Evolutionary conservation across 1,139 yeast species (phyloP).

Genomic region (Magnusiomyces fungicola): DNA sequence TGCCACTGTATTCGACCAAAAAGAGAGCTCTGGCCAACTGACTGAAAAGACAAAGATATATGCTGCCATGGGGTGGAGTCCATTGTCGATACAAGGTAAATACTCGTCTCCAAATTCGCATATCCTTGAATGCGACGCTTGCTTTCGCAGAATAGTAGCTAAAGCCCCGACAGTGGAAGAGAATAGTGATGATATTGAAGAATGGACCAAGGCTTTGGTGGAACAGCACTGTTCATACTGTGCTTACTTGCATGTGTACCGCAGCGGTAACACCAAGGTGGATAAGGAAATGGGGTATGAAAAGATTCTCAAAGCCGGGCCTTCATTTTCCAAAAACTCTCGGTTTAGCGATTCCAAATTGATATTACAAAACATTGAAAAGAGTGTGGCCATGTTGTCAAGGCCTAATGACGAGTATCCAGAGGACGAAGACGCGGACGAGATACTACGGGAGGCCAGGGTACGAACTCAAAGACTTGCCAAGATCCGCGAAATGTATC

Average conservation of each 20-base stretch:
- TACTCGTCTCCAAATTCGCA: not conserved
- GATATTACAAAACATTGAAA: not conserved
- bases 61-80: slow-evolving; percentile 4
- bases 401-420: not conserved
- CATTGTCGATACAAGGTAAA: not conserved
- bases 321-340: too few species aligned
- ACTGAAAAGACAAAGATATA: not conserved
- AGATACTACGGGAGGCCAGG: too few species aligned
- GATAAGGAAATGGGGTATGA: not conserved
- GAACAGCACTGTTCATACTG: not conserved
- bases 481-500: too few species aligned
- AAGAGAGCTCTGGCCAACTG: not conserved
- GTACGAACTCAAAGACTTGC: too few species aligned
- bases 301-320: not conserved
- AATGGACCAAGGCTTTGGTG: not conserved
- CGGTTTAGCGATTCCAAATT: not conserved
- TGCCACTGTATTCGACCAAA: not conserved
- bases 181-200: not conserved
- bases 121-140: slow-evolving; percentile 1
- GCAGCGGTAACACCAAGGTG: not conserved
- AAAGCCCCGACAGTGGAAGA: not conserved
- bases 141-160: not conserved
- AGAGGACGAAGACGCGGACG: not conserved
- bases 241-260: not conserved
- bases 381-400: not conserved